A percentile compares a stretch with the other conserved stretches of the same genome.
phyloP scores from a whole-genome alignment of 176 grass and related monocot species.

The Avena insularis region DNA sequence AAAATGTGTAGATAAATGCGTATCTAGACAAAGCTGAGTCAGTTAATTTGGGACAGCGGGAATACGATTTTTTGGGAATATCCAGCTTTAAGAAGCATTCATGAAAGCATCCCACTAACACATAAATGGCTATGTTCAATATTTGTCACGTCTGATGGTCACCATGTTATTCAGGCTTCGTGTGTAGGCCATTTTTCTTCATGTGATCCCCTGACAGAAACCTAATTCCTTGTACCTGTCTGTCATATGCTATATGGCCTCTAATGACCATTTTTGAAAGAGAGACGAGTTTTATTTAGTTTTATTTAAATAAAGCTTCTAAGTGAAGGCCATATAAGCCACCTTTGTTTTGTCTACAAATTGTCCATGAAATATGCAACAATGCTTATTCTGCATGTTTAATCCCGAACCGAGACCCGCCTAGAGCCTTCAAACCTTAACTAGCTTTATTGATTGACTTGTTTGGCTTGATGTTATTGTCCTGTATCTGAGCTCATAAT shows the following conservation, averaged over 20 bases:
- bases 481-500: background rate
- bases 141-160: background rate
- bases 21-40: no score
- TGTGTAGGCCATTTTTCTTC: background rate
- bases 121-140: background rate
- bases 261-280: background rate
- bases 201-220: background rate
- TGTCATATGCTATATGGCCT: background rate
- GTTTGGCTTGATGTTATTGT: constrained; percentile 29
- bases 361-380: background rate
- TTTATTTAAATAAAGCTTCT: background rate
- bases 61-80: background rate
- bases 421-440: constrained; percentile 15
- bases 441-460: background rate
- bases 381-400: background rate
- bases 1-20: no score
- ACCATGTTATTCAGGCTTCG: constrained; percentile 23
- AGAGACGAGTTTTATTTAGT: background rate
- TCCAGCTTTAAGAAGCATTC: background rate
- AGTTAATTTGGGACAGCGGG: background rate
- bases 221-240: background rate
- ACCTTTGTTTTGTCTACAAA: background rate
- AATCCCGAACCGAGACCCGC: background rate
- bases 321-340: background rate
- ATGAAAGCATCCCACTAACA: background rate